Conservation (phyloP, 768 basidiomycete species). For the Tephrocybe sp. region DNA sequence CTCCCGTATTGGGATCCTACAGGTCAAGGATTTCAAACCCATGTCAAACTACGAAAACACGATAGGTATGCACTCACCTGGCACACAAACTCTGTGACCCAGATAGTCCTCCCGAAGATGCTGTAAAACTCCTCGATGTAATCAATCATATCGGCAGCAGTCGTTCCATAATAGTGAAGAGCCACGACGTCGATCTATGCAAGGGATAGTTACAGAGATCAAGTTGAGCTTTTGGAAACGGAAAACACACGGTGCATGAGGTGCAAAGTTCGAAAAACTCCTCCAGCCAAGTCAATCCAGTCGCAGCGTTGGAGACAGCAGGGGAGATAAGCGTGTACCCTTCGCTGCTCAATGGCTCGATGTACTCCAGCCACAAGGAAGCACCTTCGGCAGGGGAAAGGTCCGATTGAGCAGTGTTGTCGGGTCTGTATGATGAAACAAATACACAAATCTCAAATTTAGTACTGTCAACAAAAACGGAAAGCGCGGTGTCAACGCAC, state of each 20-base stretch:
- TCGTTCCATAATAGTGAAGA: neutral
- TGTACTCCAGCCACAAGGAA: constrained; percentile 46
- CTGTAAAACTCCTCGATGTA: constrained; percentile 12
- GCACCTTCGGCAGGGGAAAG: constrained; percentile 32
- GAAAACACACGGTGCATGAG: constrained; percentile 17
- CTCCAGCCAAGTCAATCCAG: constrained; percentile 52
- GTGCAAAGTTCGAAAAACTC: constrained; percentile 50
- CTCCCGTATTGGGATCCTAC: neutral
- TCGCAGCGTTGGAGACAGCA: constrained; percentile 49
- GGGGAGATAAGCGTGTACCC: constrained; percentile 53
- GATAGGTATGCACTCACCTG: constrained; percentile 43
- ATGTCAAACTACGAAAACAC: constrained; percentile 38
- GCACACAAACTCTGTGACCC: constrained; percentile 64
- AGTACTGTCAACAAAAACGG: no score
- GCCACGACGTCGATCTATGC: neutral
- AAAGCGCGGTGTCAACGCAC: neutral
- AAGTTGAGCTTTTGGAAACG: neutral
- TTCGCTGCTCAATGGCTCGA: constrained; percentile 47
- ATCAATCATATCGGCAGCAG: neutral
- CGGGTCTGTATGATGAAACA: neutral
- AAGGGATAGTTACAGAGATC: neutral
- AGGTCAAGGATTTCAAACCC: neutral
- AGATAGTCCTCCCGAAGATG: constrained; percentile 51
- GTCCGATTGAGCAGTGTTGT: neutral
- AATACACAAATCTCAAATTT: no score